Conservation (phyloP, 2,329 filamentous ascomycete genomes). For the Trichoderma sp. region DNA sequence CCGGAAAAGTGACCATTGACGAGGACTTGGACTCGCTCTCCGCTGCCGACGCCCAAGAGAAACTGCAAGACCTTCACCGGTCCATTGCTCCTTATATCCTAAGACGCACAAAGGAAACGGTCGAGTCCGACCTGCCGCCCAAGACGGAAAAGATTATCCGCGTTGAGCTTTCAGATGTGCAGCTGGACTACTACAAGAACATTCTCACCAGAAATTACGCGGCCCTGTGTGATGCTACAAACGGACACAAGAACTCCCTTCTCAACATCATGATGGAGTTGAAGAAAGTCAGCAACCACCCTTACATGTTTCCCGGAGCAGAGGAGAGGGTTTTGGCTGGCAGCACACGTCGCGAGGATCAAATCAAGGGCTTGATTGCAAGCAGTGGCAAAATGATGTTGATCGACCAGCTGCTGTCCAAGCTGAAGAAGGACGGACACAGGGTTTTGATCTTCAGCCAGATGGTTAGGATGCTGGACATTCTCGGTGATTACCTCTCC, state of each 20-base stretch:
- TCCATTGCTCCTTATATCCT: slow-evolving; percentile 93
- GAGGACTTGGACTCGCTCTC: slow-evolving; percentile 82
- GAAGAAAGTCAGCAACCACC: slow-evolving; percentile 98
- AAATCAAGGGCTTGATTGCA: slow-evolving; percentile 88
- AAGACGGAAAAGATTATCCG: slow-evolving; percentile 99
- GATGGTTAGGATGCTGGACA: slow-evolving; percentile 99
- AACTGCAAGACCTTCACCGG: slow-evolving; percentile 81
- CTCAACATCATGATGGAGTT: slow-evolving; percentile 99
- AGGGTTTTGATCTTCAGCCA: slow-evolving; percentile 98
- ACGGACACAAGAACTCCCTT: slow-evolving; percentile 89
- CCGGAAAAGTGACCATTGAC: slow-evolving; percentile 88
- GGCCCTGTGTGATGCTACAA: slow-evolving; percentile 85
- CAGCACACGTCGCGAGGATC: slow-evolving; percentile 80
- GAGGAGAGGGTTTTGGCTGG: slow-evolving; percentile 86
- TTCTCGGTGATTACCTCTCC: slow-evolving; percentile 90
- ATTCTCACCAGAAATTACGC: slow-evolving; percentile 96
- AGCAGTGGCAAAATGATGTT: slow-evolving; percentile 99
- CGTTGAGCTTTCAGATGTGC: slow-evolving; percentile 93
- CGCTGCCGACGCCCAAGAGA: slow-evolving; percentile 78
- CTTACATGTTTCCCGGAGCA: slow-evolving; percentile 94
- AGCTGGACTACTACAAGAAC: slow-evolving; percentile 98
- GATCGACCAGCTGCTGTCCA: slow-evolving; percentile 89
- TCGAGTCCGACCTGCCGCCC: slow-evolving; percentile 92
- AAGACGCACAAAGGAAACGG: slow-evolving; percentile 93
- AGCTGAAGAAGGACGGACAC: slow-evolving; percentile 90